phyloP scores from a whole-genome alignment of 2,329 filamentous ascomycete genomes.

The Fusarium paranaense region DNA sequence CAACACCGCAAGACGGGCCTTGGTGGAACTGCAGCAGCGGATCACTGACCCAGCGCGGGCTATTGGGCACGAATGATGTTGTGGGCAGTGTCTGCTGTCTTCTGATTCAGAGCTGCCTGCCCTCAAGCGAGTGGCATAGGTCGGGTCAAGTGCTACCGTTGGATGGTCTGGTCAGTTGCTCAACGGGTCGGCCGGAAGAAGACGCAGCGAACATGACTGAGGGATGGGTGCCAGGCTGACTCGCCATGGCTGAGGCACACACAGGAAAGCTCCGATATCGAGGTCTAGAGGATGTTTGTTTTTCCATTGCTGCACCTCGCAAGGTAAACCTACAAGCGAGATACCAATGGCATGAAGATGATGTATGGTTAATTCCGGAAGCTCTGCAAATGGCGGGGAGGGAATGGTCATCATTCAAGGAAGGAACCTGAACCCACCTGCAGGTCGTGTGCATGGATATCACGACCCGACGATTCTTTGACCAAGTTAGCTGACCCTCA shows the following conservation, averaged over 20 bases:
- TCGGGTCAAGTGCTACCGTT: slow-evolving; percentile 11
- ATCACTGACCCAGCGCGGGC: slow-evolving; percentile 6
- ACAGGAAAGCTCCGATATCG: slow-evolving; percentile 18
- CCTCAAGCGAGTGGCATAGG: slow-evolving; percentile 12
- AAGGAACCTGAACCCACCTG: slow-evolving; percentile 23
- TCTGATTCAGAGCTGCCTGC: not conserved
- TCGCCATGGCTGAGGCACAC: slow-evolving; percentile 19
- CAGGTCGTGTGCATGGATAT: not conserved
- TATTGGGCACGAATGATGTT: not conserved
- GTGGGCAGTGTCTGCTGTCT: not conserved
- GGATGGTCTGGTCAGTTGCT: slow-evolving; percentile 31
- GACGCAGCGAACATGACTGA: not conserved
- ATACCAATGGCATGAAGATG: slow-evolving; percentile 35
- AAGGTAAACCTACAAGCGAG: slow-evolving; percentile 17
- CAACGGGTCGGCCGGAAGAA: slow-evolving; percentile 21
- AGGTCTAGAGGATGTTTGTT: slow-evolving; percentile 23
- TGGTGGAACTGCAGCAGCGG: slow-evolving; percentile 19
- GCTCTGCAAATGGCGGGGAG: slow-evolving; percentile 19
- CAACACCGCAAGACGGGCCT: slow-evolving; percentile 26
- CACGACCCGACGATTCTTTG: not conserved
- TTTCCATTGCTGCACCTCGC: slow-evolving; percentile 3
- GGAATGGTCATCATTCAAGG: slow-evolving; percentile 26
- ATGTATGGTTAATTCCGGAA: slow-evolving; percentile 24
- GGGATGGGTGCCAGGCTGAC: slow-evolving; percentile 18
- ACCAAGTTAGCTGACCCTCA: not conserved